phyloP scores from a whole-genome alignment of 306 rosid genomes.

The Cucumis sativus region Cucumber_9930_V3 NC_026655.2:25550001-25550500 shows the following conservation, averaged over 20 bases:
- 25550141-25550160: not conserved
- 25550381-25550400: not conserved
- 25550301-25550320: not conserved
- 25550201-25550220: slow-evolving; percentile 10
- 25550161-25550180: not conserved
- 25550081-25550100: too few relatives aligned
- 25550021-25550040: not conserved
- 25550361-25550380: not conserved
- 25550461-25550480: slow-evolving; percentile 12
- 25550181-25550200: not conserved
- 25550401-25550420: slow-evolving; percentile 15
- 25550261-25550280: too few relatives aligned
- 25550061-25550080: too few relatives aligned
- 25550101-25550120: too few relatives aligned
- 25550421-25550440: slow-evolving; percentile 24
- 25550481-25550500: slow-evolving; percentile 6
- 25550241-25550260: not conserved
- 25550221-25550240: not conserved
- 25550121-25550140: too few relatives aligned
- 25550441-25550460: slow-evolving; percentile 23
- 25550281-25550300: not conserved
- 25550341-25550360: not conserved
- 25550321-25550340: too few relatives aligned
- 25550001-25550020: not conserved
- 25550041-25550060: too few relatives aligned